These are phyloP conservation scores for Globisporangium nodosum DNA, from an alignment of 352 stramenopile genomes.

Conservation along the genomic window DNA sequence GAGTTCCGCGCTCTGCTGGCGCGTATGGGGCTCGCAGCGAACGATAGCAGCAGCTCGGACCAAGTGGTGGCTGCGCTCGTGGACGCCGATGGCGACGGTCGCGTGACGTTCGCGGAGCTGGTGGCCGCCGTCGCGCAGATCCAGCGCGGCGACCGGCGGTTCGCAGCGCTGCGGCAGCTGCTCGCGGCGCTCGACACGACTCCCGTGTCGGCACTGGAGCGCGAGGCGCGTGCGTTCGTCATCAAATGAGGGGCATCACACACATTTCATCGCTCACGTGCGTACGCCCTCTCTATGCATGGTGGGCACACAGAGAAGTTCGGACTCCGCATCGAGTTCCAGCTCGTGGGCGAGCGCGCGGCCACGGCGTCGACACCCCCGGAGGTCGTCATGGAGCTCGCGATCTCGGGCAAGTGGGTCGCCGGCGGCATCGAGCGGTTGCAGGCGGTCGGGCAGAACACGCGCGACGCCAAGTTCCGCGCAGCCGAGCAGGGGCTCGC, in stretches of 20 bases:
- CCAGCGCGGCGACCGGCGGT: slow-evolving; percentile 44
- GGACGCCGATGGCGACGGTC: slow-evolving; percentile 50
- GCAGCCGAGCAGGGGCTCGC: slow-evolving; percentile 48
- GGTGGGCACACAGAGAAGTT: slow-evolving; percentile 34
- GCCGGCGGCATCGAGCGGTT: slow-evolving; percentile 28
- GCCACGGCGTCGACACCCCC: slow-evolving; percentile 27
- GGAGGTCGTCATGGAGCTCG: slow-evolving; percentile 43
- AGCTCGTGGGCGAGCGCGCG: slow-evolving; percentile 42
- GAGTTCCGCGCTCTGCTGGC: slow-evolving; percentile 59
- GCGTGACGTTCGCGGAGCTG: slow-evolving; percentile 61
- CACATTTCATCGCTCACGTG: not conserved
- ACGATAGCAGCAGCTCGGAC: slow-evolving; percentile 8
- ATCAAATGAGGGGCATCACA: not conserved
- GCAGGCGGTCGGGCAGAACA: slow-evolving; percentile 41
- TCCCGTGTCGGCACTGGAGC: slow-evolving; percentile 50
- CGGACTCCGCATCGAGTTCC: slow-evolving; percentile 35
- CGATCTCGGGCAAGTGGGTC: slow-evolving; percentile 48
- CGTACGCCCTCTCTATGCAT: not conserved
- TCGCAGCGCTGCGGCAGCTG: slow-evolving; percentile 36
- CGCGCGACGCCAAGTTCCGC: slow-evolving; percentile 70
- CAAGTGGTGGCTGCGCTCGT: slow-evolving; percentile 7
- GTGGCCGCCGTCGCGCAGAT: slow-evolving; percentile 47
- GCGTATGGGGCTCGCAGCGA: slow-evolving; percentile 40
- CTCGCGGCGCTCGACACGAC: slow-evolving; percentile 55
- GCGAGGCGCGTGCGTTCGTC: slow-evolving; percentile 31